Percentiles rank a stretch among this genome's conserved stretches.
Evolutionary conservation across 148 eudicot species (phyloP).

Genomic region (Cornus kousa): DNA sequence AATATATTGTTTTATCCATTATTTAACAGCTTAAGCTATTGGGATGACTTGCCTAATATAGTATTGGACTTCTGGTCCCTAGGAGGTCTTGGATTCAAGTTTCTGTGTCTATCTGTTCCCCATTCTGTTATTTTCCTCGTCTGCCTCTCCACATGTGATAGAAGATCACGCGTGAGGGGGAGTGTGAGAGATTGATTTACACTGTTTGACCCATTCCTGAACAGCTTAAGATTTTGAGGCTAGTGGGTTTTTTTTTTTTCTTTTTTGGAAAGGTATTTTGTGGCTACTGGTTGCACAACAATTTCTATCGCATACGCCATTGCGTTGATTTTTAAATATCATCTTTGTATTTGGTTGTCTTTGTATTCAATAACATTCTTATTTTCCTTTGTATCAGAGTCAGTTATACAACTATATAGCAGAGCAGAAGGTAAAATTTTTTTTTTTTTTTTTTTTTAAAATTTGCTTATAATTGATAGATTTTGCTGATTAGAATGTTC

Average conservation of each 20-base stretch:
- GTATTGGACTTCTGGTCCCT: too few species aligned
- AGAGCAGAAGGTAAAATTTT: constrained; percentile 68
- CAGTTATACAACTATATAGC: constrained; percentile 82
- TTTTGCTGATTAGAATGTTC: not conserved
- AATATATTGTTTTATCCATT: too few species aligned
- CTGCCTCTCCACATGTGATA: too few species aligned
- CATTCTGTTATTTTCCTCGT: too few species aligned
- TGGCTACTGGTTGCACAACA: not conserved
- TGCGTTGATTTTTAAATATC: not conserved
- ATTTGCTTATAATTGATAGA: constrained; percentile 4
- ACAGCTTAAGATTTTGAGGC: too few species aligned
- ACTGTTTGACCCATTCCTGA: not conserved
- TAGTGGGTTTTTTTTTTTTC: not conserved
- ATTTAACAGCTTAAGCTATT: too few species aligned
- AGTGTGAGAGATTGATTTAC: not conserved
- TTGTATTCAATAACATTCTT: constrained; percentile 13
- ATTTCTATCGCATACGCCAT: not conserved
- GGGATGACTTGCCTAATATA: too few species aligned
- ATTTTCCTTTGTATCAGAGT: constrained; percentile 53
- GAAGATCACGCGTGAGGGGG: too few species aligned
- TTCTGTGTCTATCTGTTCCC: too few species aligned
- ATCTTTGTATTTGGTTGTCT: not conserved
- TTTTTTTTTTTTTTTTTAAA: not conserved
- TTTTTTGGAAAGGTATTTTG: too few species aligned
- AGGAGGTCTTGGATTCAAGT: too few species aligned